Percentiles rank a stretch among this genome's conserved stretches.
Evolutionary conservation across 129 eudicot species (phyloP).

Genomic region (Saussurea involucrata): DNA sequence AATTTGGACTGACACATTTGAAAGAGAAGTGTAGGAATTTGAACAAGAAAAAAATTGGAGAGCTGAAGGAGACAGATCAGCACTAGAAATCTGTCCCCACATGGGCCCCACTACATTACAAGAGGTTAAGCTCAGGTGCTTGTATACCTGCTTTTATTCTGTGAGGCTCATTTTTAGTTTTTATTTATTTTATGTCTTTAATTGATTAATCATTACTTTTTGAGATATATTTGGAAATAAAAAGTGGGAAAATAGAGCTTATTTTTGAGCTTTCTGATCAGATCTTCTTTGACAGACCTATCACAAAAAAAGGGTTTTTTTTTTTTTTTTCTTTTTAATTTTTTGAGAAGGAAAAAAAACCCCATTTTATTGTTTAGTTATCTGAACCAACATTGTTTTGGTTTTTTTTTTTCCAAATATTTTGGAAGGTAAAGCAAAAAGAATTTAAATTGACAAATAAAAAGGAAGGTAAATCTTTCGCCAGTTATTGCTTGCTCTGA

Average conservation of each 20-base stretch:
- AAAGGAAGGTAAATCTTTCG: not conserved
- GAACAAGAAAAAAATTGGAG: slow-evolving; percentile 19
- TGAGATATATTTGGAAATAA: slow-evolving; percentile 9
- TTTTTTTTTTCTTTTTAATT: not conserved
- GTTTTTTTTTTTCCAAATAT: not conserved
- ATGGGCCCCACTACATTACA: slow-evolving; percentile 30
- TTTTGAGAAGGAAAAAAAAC: not conserved
- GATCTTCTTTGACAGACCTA: slow-evolving; percentile 5
- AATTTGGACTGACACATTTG: slow-evolving; percentile 37
- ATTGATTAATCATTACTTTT: not conserved
- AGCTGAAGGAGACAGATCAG: slow-evolving; percentile 38
- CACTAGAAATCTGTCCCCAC: slow-evolving; percentile 37
- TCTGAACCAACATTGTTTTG: not conserved
- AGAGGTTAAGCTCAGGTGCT: slow-evolving; percentile 40
- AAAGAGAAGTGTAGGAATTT: slow-evolving; percentile 37
- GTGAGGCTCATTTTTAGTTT: slow-evolving; percentile 9
- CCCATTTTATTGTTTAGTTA: not conserved
- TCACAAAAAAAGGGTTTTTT: not conserved
- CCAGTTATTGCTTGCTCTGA: not conserved
- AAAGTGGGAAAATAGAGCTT: slow-evolving; percentile 5
- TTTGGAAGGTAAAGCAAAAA: not conserved
- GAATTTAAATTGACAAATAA: not conserved
- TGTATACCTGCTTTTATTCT: slow-evolving; percentile 17
- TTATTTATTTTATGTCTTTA: not conserved
- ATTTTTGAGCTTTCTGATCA: slow-evolving; percentile 7